phyloP scores from a whole-genome alignment of 495 filamentous ascomycete species.

The Penicillium daleae region DNA sequence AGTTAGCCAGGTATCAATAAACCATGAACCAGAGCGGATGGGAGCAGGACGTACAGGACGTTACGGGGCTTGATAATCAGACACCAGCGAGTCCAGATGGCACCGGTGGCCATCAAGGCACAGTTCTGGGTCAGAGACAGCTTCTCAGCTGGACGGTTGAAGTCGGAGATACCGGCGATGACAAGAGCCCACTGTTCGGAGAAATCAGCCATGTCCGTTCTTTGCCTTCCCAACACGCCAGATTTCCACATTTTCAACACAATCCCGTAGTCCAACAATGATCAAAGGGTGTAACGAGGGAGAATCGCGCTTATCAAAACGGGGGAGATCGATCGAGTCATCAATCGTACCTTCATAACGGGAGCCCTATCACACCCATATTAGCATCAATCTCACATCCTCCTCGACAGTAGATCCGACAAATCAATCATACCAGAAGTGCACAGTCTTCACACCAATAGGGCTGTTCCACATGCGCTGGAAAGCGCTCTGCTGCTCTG shows the following conservation, averaged over 20 bases:
- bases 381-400: slow-evolving; percentile 20
- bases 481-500: slow-evolving; percentile 61
- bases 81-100: slow-evolving; percentile 99
- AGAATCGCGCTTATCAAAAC: slow-evolving; percentile 13
- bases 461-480: slow-evolving; percentile 84
- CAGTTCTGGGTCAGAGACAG: slow-evolving; percentile 90
- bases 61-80: slow-evolving; percentile 94
- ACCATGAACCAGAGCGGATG: too few relatives aligned
- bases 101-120: slow-evolving; percentile 84
- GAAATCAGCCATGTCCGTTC: slow-evolving; percentile 13
- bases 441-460: slow-evolving; percentile 90
- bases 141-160: slow-evolving; percentile 86
- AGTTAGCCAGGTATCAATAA: neutral
- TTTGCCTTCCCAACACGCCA: neutral
- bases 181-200: slow-evolving; percentile 78
- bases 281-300: neutral
- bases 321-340: slow-evolving; percentile 14
- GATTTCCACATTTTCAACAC: neutral
- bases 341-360: slow-evolving; percentile 81
- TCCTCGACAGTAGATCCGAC: neutral
- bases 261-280: slow-evolving; percentile 2
- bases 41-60: slow-evolving; percentile 63
- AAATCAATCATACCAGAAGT: slow-evolving; percentile 77
- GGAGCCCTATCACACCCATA: slow-evolving; percentile 68
- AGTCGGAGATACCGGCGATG: slow-evolving; percentile 88